Evolutionary conservation across 1,284 basidiomycete species (phyloP), one percentile per base, ranked within the genome.

Genomic region (Apiotrichum porosum): DNA sequence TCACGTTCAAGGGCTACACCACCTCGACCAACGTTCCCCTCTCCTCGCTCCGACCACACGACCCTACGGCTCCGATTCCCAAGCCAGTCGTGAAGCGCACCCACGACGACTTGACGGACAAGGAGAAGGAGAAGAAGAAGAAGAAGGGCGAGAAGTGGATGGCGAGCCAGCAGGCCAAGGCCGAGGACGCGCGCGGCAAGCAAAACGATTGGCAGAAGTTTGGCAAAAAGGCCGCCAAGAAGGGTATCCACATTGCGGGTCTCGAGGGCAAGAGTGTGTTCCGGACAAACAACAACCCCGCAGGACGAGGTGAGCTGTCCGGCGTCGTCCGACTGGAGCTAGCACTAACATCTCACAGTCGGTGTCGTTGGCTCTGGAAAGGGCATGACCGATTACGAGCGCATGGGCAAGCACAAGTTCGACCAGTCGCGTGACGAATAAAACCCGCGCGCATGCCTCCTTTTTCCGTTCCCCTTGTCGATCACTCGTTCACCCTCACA

Each of bases 201-300:
- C 89, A 97, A 77, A 82, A 81, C 56, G 85, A 84, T 18, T 98
- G 94, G 94, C 89, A 97, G 75, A 92, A 90, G 76, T 98, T 98
- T 78, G 88, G 93, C 12, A 94, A 93, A 76, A 97, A 95, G 77
- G 84, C 86, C 28, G 85, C 88, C 68, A 93, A 89, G 80, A 97
- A 97, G 76, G 92, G 92, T 9, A 84, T 92, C 31, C 70, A 85
- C 84, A 74, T 88, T 87, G 60, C 88, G 83, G 51, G 71, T 1
- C 80, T 90, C 22, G 77, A 87, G 45, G 91, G 91, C 34, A 89
- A 85, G 63, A 91, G 88, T 61, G 94, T 97, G 60, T 97, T 97
- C 80, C 88, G 89, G 75, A 97, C 92, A 4, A 90, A 92, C 13
- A 92, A 95, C 61, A 93, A 93, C 68, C 90, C 91, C 1, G 74